Evolutionary conservation across 306 rosid genomes (phyloP).

Genomic region (Quercus aquifolioides): DNA sequence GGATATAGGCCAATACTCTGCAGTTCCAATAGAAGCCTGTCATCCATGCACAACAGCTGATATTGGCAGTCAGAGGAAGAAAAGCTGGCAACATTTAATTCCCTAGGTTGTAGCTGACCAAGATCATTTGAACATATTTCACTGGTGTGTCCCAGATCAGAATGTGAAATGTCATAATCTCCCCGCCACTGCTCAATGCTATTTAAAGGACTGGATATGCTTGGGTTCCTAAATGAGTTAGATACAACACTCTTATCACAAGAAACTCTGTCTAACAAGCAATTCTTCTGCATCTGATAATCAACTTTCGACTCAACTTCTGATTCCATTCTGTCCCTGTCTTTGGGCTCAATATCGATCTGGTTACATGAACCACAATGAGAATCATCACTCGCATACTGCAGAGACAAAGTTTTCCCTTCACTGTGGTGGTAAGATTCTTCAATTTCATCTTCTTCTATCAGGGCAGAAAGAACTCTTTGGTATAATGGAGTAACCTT

Average conservation of each 20-base stretch:
- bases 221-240: slow-evolving; percentile 54
- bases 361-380: slow-evolving; percentile 87
- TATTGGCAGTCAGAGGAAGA: slow-evolving; percentile 59
- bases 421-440: slow-evolving; percentile 55
- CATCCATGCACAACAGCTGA: slow-evolving; percentile 74
- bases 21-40: slow-evolving; percentile 77
- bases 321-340: slow-evolving; percentile 72
- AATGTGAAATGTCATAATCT: slow-evolving; percentile 58
- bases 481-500: slow-evolving; percentile 73
- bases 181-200: slow-evolving; percentile 69
- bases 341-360: slow-evolving; percentile 72
- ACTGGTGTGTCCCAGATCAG: slow-evolving; percentile 54
- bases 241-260: slow-evolving; percentile 60
- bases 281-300: slow-evolving; percentile 51
- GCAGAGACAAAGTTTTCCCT: slow-evolving; percentile 59
- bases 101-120: slow-evolving; percentile 60
- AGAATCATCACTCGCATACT: slow-evolving; percentile 85
- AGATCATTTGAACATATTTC: slow-evolving; percentile 66
- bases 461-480: slow-evolving; percentile 83
- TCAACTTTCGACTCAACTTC: slow-evolving; percentile 78
- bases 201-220: slow-evolving; percentile 55
- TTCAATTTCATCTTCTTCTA: slow-evolving; percentile 75
- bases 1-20: slow-evolving; percentile 85
- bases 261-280: slow-evolving; percentile 64
- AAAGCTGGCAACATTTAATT: slow-evolving; percentile 35